Evolutionary conservation across 306 rosid species (phyloP), one percentile per base, ranked within the genome.

Genomic region (Rubus parviflorus): DNA sequence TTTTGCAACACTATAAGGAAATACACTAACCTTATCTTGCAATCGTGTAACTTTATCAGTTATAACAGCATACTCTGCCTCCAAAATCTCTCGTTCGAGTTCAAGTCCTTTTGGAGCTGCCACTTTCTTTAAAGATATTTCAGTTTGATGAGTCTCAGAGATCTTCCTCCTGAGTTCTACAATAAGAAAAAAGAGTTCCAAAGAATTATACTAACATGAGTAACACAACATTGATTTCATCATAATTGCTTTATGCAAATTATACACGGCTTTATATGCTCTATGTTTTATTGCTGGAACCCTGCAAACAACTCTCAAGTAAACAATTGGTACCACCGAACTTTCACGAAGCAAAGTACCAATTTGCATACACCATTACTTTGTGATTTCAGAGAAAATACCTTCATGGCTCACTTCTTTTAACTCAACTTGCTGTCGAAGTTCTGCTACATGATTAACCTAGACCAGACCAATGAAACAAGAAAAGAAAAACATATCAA

Each of bases 21-120:
- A 75, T 53, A 80, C 69, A 58, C 86, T 67, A 80, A 89, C 99
- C 89, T 88, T 85, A 60, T 86, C 96, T 69, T 88, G 92, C 82
- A 88, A 70, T 75, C 81, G 89, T 37, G 78, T 77, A 69, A 95
- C 84, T 88, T 92, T 92, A 81, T 92, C 91, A 72, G 83, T 81
- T 58, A 85, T 49, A 35, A 86, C 74, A 70, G 92, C 79, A 80
- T 80, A 89, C 78, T 95, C 98, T 30, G 90, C 97, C 86, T 89
- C 99, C 52, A 92, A 90, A 66, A 89, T 87, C 87, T 92, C 96
- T 76, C 85, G 79, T 75, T 92, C 97, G 82, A 95, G 84, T 81
- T 81, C 96, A 73, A 80, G 84, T 63, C 99, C 98, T 87, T 85
- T 92, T 49, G 90, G 75, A 69, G 91, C 82, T 23, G 85, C 87